These are phyloP conservation scores for Eutypella sp. DNA, from an alignment of 2,329 filamentous ascomycete genomes.

Conservation along the genomic window DNA sequence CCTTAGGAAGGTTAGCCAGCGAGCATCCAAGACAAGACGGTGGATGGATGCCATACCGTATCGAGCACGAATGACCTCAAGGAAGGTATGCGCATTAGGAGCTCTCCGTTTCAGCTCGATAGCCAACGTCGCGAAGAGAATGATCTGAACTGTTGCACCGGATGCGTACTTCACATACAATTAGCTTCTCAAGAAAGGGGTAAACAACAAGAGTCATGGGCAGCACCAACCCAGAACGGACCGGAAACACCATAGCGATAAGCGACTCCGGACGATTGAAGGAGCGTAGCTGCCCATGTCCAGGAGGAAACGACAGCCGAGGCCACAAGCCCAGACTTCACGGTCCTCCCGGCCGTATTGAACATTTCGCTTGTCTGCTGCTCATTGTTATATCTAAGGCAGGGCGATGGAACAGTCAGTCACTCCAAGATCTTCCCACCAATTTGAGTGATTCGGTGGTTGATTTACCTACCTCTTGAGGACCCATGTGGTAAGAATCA, in stretches of 20 bases:
- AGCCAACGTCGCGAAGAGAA: constrained; percentile 81
- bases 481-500: constrained; percentile 66
- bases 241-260: constrained; percentile 70
- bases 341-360: constrained; percentile 76
- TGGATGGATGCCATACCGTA: constrained; percentile 51
- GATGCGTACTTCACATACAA: constrained; percentile 43
- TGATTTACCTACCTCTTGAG: constrained; percentile 48
- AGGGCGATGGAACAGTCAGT: neutral
- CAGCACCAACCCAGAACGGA: constrained; percentile 37
- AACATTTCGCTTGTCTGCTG: constrained; percentile 89
- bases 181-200: neutral
- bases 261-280: constrained; percentile 71
- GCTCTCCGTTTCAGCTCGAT: constrained; percentile 82
- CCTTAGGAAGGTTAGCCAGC: neutral
- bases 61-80: constrained; percentile 75
- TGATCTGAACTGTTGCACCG: constrained; percentile 74
- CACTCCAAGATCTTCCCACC: neutral
- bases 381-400: constrained; percentile 42
- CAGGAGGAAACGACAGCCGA: constrained; percentile 83
- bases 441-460: too few relatives aligned
- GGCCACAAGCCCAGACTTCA: constrained; percentile 81
- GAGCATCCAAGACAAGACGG: neutral
- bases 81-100: constrained; percentile 77
- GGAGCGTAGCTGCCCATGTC: constrained; percentile 81
- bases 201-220: neutral